These are phyloP conservation scores for Piloderma croceum DNA, from an alignment of 768 basidiomycete genomes.

Conservation along the genomic window DNA sequence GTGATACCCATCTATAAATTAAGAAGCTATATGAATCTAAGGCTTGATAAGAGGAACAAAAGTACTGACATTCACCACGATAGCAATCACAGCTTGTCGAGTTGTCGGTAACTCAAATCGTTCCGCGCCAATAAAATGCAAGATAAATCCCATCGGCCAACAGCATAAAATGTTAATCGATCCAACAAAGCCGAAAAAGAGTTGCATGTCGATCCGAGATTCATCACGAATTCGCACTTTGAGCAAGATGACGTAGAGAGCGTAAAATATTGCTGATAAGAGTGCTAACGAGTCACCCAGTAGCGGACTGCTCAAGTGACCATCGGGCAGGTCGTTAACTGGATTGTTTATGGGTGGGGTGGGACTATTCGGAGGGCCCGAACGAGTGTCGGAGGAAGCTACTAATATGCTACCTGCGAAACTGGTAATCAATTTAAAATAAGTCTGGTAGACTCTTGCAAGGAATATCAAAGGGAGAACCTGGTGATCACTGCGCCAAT, in stretches of 20 bases:
- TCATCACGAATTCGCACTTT: constrained; percentile 82
- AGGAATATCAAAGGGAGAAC: constrained; percentile 49
- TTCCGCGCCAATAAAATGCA: constrained; percentile 72
- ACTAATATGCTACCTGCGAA: constrained; percentile 83
- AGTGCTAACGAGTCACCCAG: constrained; percentile 83
- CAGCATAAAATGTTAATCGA: constrained; percentile 72
- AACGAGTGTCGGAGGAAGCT: constrained; percentile 75
- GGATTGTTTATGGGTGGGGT: constrained; percentile 12
- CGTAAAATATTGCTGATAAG: constrained; percentile 83
- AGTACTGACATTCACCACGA: constrained; percentile 50
- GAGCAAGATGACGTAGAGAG: constrained; percentile 81
- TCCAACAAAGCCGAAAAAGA: constrained; percentile 94
- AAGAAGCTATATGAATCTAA: not conserved
- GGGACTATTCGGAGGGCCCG: constrained; percentile 12
- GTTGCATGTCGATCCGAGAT: constrained; percentile 84
- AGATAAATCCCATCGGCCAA: constrained; percentile 73
- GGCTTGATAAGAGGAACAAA: constrained; percentile 4
- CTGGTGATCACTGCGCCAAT: constrained; percentile 72
- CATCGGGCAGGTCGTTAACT: constrained; percentile 11
- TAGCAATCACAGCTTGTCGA: constrained; percentile 39
- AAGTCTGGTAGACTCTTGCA: no score
- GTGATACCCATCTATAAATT: constrained; percentile 72
- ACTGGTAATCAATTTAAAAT: constrained; percentile 32
- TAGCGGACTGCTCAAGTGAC: constrained; percentile 35
- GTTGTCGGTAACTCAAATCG: constrained; percentile 64